Conservation (phyloP, 1,139 yeast genomes). For the Pneumocystis carinii region DNA sequence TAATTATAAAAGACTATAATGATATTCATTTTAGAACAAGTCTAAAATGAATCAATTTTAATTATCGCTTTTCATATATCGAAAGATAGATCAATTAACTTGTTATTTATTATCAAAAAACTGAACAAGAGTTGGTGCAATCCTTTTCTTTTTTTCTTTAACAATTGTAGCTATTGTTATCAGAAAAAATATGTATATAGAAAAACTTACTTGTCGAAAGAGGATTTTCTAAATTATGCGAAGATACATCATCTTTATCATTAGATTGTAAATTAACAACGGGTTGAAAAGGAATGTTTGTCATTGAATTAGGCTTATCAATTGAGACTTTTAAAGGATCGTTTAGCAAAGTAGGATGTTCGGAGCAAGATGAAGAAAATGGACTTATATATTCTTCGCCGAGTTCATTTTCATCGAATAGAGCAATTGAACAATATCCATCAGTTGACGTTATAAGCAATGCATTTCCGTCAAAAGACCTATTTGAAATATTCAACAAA, state of each 20-base stretch:
- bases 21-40: neutral
- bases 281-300: neutral
- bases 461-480: constrained; percentile 43
- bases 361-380: neutral
- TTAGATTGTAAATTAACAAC: neutral
- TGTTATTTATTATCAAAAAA: neutral
- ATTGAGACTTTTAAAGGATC: neutral
- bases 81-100: neutral
- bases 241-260: neutral
- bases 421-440: constrained; percentile 69
- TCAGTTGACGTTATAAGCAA: constrained; percentile 77
- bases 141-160: neutral
- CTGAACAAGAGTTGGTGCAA: neutral
- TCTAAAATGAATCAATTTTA: neutral
- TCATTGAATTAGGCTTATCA: neutral
- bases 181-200: neutral
- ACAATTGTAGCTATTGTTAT: neutral
- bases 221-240: neutral
- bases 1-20: neutral
- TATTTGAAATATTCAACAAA: neutral
- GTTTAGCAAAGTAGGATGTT: neutral
- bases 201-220: neutral
- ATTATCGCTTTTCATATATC: neutral
- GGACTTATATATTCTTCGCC: constrained; percentile 30
- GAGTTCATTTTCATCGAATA: constrained; percentile 37